Percentiles rank a stretch among this genome's conserved stretches.
Conservation (phyloP, 2,329 filamentous ascomycete genomes). For the Trichoderma hamatum region DNA sequence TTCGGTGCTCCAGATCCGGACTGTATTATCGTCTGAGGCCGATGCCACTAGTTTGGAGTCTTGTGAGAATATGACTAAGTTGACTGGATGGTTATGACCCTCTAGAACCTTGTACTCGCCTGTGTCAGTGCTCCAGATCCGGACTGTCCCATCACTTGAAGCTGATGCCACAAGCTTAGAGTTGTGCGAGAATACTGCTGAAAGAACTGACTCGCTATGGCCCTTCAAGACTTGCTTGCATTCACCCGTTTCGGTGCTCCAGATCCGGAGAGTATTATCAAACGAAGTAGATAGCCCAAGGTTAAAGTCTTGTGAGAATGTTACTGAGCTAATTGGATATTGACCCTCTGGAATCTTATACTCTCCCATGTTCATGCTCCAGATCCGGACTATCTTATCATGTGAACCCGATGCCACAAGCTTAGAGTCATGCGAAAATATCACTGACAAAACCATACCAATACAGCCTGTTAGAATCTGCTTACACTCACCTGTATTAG, state of each 20-base stretch:
- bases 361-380: background rate
- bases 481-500: background rate
- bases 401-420: background rate
- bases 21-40: background rate
- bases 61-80: background rate
- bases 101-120: background rate
- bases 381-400: background rate
- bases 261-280: background rate
- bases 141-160: background rate
- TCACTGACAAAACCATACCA: background rate
- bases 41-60: background rate
- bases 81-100: background rate
- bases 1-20: background rate
- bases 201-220: background rate
- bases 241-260: background rate
- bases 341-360: background rate
- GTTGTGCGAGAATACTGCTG: background rate
- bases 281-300: background rate
- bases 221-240: background rate
- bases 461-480: background rate
- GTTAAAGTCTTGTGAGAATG: background rate
- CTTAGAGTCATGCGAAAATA: background rate
- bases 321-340: rapidly evolving
- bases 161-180: background rate
- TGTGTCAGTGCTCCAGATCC: background rate